Base-by-base conservation (phyloP, 805 yeast genomes). In the Candida ficus region DNA sequence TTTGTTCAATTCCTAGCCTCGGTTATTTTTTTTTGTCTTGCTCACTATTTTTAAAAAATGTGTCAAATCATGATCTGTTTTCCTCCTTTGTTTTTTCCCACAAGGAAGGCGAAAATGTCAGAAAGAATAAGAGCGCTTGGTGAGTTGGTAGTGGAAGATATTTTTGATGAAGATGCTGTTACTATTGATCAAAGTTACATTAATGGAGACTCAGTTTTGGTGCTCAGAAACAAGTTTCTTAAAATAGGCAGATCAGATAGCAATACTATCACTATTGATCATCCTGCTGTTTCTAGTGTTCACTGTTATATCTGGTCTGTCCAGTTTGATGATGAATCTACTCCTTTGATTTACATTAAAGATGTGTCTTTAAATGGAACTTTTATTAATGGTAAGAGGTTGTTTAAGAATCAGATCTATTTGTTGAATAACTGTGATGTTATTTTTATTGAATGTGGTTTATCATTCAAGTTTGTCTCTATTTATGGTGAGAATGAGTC, bases 361-460 rank as follows among this genome's bases (percentile, higher is more conserved):
- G 83, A 76, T 46, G 38, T 47, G 2, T 75, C 83, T 1, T 52
- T 68, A 19, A 78, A 78, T 58, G 82, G 82, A 3, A 68, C 73
- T 1, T 60, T 46, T 30, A 49, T 77, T 2, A 74, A 76, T 48
- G 68, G 62, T 1, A n/a, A 38, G 17, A 41, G 44, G 12, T 22
- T 65, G 43, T 57, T 51, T 3, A 63, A 58, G 29, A 58, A 64
- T 19, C 56, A 57, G 20, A 60, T 63, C 0, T 58, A 53, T 17
- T 33, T 72, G 11, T 50, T 73, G 25, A 47, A 54, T 38, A 56
- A 67, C 38, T 60, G 58, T 4, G 81, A 77, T 52, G 37, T 43
- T 4, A 56, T 75, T 7, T 57, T 58, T 13, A 55, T 75, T 7
- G 64, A 66, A 22, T 43, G 52, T 32, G 67, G 63, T 0, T n/a